phyloP scores from a whole-genome alignment of 2,329 filamentous ascomycete genomes.

The Paecilomyces dactylethromorphus region DNA sequence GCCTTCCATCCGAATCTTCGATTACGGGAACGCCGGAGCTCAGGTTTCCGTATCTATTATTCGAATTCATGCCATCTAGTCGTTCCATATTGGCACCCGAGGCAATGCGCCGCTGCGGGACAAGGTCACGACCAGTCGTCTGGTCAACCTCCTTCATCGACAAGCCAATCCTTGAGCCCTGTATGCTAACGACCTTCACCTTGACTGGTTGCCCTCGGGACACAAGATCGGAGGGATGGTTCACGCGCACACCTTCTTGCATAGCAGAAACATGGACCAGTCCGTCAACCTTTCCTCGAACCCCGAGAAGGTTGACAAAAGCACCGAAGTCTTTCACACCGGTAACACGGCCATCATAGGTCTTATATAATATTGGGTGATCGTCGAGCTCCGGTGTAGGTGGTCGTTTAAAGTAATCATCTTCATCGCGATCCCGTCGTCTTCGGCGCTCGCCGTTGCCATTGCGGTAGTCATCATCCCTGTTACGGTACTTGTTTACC shows the following conservation, averaged over 20 bases:
- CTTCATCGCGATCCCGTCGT: slow-evolving; percentile 29
- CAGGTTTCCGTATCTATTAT: slow-evolving; percentile 52
- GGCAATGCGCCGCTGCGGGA: slow-evolving; percentile 68
- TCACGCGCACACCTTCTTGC: slow-evolving; percentile 75
- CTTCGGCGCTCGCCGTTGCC: slow-evolving; percentile 39
- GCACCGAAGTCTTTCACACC: slow-evolving; percentile 93
- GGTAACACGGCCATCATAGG: slow-evolving; percentile 85
- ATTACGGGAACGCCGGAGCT: slow-evolving; percentile 55
- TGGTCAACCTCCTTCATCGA: slow-evolving; percentile 99
- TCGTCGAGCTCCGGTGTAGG: slow-evolving; percentile 75
- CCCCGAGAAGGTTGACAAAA: slow-evolving; percentile 85
- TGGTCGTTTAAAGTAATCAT: slow-evolving; percentile 56
- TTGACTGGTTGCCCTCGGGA: slow-evolving; percentile 76
- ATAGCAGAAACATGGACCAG: slow-evolving; percentile 91
- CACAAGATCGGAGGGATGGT: slow-evolving; percentile 84
- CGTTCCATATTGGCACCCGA: slow-evolving; percentile 87
- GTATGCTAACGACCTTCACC: slow-evolving; percentile 85
- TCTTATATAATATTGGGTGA: slow-evolving; percentile 70
- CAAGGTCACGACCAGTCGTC: slow-evolving; percentile 72
- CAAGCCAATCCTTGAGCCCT: slow-evolving; percentile 72
- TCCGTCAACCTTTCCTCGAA: slow-evolving; percentile 83
- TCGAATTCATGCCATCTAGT: slow-evolving; percentile 54
- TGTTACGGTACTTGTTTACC: slow-evolving; percentile 32
- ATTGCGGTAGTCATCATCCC: slow-evolving; percentile 32
- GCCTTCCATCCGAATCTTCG: slow-evolving; percentile 52